Base-by-base conservation (phyloP, 1,284 basidiomycete species). In the Meripilus lineatus region DNA sequence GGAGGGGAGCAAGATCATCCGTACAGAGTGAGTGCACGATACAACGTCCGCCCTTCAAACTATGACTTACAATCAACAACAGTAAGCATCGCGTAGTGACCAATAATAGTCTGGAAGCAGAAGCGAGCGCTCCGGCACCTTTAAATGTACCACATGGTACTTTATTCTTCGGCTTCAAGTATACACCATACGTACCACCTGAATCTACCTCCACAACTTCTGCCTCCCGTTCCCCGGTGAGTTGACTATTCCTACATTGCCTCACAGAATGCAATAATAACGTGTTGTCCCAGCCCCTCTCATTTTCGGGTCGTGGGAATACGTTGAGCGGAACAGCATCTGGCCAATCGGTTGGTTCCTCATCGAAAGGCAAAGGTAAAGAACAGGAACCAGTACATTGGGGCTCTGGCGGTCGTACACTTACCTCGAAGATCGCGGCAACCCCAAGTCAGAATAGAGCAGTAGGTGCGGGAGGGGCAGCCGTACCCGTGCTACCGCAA, bases 231-330 rank as follows among this genome's bases (percentile, higher is more conserved):
- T n/a, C n/a, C n/a, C n/a, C n/a, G n/a, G n/a, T n/a, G n/a, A n/a
- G n/a, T n/a, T n/a, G n/a, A n/a, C n/a, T n/a, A n/a, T 46, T 42
- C 41, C 48, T 40, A 28, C 34, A 10, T 11, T 36, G 10, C 18
- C 34, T 11, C 34, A 11, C 28, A n/a, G 10, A n/a, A 30, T 30
- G 28, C n/a, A 30, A 10, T 8, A 10, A 30, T n/a, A 8, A 10
- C 28, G 8, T 30, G 28, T n/a, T 30, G n/a, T 42, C 69, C 66
- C 55, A 75, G 51, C 51, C 68, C 3, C 52, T 65, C 22, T 81
- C 90, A 2, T 94, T 95, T 59, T 89, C 86, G n/a, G 93, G 93
- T 14, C 89, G 90, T 1, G 93, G 93, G 18, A 94, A 93, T 64
- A 93, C 91, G 0, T 77, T 95, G 23, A 77, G 65, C 32, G 80